Base-by-base conservation (phyloP, 1,284 basidiomycete species). In the Trichosporon ovoides region DNA sequence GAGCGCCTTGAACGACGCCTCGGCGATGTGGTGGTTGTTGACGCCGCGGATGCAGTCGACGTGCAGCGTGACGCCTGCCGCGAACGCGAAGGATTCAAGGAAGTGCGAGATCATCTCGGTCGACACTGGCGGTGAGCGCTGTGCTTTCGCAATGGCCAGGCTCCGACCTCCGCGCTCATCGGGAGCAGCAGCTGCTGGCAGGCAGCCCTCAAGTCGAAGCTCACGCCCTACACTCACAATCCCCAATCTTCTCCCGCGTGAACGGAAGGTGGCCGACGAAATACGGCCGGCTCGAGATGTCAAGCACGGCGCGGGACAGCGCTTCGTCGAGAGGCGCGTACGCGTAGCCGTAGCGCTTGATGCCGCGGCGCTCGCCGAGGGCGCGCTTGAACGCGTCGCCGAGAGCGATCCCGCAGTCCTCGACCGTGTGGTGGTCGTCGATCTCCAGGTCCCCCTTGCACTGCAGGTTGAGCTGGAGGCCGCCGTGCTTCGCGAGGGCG, bases 401-500 rank as follows among this genome's bases (percentile, higher is more conserved):
- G 11, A 98, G 82, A 4, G 91, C 93, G 60, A 97, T 87, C 12
- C 93, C 92, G 73, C 86, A 89, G 78, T 97, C 94, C 83, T 97
- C 93, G 82, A 95, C 92, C 48, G 95, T 92, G 80, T 99, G 96
- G 76, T 99, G 96, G 79, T 99, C 96, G 78, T 99, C 96, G 63
- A 98, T 97, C 85, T 88, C 91, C 16, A 98, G 82, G 77, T 99
- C 96, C 52, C 96, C 96, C 69, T 89, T 86, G 78, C 93, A 98
- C 68, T 88, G 87, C 78, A 98, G 82, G 13, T 83, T 85, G 56
- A 99, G 81, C 0, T 90, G 93, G 85, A 94, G 88, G 63, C 91
- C 90, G 12, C 89, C 85, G 79, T 97, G 93, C 76, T 96, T 96
- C 38, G 93, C 92, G 5, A 97, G 83, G 2, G 93, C 93, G 65